phyloP scores from a whole-genome alignment of 164 flowering plant species.

The Macadamia tetraphylla region DNA sequence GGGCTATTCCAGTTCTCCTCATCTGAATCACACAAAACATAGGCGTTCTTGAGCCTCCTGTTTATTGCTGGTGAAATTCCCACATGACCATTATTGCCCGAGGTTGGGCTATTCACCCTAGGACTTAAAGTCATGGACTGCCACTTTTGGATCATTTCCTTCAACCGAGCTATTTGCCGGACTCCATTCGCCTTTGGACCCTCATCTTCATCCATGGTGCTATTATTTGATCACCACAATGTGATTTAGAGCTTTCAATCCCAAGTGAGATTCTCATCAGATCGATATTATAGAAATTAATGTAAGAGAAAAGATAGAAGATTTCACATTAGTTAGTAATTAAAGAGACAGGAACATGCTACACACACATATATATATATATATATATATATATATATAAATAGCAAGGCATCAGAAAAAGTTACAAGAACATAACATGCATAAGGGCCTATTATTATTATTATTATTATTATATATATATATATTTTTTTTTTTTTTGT shows the following conservation, averaged over 20 bases:
- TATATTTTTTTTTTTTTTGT: no score
- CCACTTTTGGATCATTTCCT: constrained; percentile 74
- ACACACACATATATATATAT: no score
- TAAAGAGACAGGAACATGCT: no score
- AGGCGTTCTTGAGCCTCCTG: constrained; percentile 31
- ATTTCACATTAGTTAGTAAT: not conserved
- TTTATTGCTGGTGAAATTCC: constrained; percentile 56
- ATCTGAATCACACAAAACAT: constrained; percentile 55
- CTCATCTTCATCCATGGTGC: constrained; percentile 49
- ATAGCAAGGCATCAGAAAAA: no score
- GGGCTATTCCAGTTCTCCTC: constrained; percentile 74
- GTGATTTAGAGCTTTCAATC: constrained; percentile 10
- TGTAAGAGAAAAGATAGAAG: no score
- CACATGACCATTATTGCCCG: constrained; percentile 8
- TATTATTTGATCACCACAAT: constrained; percentile 12
- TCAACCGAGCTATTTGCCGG: constrained; percentile 73
- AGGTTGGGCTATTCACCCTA: constrained; percentile 7
- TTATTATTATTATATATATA: no score
- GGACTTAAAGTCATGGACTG: constrained; percentile 48
- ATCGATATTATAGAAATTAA: not conserved
- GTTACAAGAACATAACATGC: no score
- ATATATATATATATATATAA: no score
- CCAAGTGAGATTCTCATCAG: constrained; percentile 18
- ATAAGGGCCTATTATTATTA: no score
- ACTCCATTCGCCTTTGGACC: constrained; percentile 58